These are phyloP conservation scores for Cyclotella atomus DNA, from an alignment of 108 stramenopile genomes.

Conservation along the genomic window DNA sequence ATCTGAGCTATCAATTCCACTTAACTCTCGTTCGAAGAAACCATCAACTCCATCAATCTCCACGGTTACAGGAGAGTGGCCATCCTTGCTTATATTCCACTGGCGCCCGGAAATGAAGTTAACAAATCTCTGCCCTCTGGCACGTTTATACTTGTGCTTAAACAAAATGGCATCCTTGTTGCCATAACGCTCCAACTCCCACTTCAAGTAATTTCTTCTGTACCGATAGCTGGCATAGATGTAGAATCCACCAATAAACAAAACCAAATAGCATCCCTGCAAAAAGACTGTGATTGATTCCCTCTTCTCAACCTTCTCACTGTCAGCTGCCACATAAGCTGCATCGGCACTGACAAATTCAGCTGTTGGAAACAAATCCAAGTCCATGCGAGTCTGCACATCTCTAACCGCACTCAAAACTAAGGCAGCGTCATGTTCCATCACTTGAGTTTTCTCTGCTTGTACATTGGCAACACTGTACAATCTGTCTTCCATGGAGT, in stretches of 20 bases:
- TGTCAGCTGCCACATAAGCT: not conserved
- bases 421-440: conserved; percentile 31
- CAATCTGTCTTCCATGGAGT: conserved; percentile 17
- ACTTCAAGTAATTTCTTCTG: conserved; percentile 24
- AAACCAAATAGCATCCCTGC: conserved; percentile 21
- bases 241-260: conserved; percentile 36
- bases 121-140: not conserved
- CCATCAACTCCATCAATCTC: conserved; percentile 35
- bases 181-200: conserved; percentile 25
- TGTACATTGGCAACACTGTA: not conserved
- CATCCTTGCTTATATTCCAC: not conserved
- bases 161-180: conserved; percentile 26
- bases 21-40: conserved; percentile 27
- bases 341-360: conserved; percentile 3
- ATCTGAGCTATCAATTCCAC: conserved; percentile 19
- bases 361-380: conserved; percentile 23
- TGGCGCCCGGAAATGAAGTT: not conserved
- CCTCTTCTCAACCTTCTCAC: conserved; percentile 12
- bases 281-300: conserved; percentile 32
- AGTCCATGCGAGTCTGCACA: conserved; percentile 26
- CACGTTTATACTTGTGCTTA: conserved; percentile 10
- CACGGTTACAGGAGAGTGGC: conserved; percentile 2
- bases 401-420: conserved; percentile 25
- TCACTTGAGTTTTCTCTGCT: not conserved
- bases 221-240: conserved; percentile 30